These are phyloP conservation scores for Colletotrichum tropicicola DNA, from an alignment of 2,329 filamentous ascomycete genomes.

Conservation along the genomic window DNA sequence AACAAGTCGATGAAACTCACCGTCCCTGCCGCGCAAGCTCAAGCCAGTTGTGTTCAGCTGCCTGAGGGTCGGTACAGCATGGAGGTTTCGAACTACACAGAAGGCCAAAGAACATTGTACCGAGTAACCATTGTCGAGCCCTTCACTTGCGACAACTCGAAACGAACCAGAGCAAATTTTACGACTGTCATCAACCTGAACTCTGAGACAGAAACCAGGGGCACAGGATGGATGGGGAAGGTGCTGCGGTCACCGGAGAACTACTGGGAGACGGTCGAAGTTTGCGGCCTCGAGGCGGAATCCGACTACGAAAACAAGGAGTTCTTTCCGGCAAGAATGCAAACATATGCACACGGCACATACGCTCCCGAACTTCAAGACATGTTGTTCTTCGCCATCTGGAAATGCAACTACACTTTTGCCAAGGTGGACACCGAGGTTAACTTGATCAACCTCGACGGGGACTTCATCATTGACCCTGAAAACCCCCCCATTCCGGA, in stretches of 20 bases:
- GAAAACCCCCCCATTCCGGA: constrained; percentile 7
- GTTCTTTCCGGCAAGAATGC: background rate
- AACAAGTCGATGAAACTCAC: background rate
- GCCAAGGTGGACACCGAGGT: constrained; percentile 2
- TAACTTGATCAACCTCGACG: background rate
- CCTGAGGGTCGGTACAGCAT: background rate
- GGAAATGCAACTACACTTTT: constrained; percentile 12
- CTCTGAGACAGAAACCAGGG: background rate
- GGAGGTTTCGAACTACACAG: background rate
- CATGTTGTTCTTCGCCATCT: background rate
- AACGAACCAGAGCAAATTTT: background rate
- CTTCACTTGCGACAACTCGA: background rate
- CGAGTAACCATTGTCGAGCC: background rate
- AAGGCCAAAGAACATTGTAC: background rate
- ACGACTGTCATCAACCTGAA: background rate
- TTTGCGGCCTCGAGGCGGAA: background rate
- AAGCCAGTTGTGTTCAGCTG: background rate
- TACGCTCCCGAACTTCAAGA: background rate
- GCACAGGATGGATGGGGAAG: background rate
- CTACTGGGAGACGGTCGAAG: background rate
- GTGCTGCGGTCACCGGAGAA: background rate
- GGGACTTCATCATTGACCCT: background rate
- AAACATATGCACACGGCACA: background rate
- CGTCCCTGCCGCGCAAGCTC: background rate
- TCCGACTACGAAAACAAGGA: background rate